Conservation (phyloP, 495 filamentous ascomycete genomes). For the Melanomma pulvis-pyrius region DNA sequence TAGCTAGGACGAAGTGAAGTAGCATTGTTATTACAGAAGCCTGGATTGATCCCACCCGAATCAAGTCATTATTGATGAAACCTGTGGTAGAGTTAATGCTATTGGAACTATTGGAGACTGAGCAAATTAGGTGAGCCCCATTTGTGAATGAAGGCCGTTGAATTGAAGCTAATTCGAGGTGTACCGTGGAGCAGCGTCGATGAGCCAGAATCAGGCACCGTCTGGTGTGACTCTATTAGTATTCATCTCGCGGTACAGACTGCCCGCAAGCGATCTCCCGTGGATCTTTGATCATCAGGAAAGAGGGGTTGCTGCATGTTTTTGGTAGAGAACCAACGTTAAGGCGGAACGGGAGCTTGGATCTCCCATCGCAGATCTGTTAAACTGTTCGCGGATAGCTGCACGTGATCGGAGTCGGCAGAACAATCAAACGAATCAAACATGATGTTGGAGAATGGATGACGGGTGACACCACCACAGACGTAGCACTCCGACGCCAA, state of each 20-base stretch:
- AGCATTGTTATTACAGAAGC: neutral
- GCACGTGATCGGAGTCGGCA: neutral
- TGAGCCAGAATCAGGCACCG: neutral
- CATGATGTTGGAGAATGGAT: neutral
- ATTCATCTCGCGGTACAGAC: neutral
- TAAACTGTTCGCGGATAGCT: neutral
- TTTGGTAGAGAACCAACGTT: neutral
- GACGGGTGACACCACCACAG: conserved; percentile 15
- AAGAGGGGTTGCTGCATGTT: neutral
- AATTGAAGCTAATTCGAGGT: neutral
- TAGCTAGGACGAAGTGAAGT: neutral
- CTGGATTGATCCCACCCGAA: neutral
- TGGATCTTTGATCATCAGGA: neutral
- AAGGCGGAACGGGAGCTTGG: neutral
- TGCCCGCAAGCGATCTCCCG: neutral
- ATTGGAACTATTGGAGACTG: neutral
- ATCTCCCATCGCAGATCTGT: neutral
- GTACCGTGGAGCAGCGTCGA: neutral
- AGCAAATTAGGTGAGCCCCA: neutral
- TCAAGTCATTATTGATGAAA: neutral
- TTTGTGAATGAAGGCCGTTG: neutral
- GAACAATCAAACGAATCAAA: neutral
- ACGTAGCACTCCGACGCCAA: neutral
- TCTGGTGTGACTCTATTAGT: neutral
- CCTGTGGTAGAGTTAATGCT: neutral